A percentile compares a stretch with the other conserved stretches of the same genome.
Evolutionary conservation across 805 yeast genomes (phyloP).

Genomic region (Saccharomyces mikatae): DNA sequence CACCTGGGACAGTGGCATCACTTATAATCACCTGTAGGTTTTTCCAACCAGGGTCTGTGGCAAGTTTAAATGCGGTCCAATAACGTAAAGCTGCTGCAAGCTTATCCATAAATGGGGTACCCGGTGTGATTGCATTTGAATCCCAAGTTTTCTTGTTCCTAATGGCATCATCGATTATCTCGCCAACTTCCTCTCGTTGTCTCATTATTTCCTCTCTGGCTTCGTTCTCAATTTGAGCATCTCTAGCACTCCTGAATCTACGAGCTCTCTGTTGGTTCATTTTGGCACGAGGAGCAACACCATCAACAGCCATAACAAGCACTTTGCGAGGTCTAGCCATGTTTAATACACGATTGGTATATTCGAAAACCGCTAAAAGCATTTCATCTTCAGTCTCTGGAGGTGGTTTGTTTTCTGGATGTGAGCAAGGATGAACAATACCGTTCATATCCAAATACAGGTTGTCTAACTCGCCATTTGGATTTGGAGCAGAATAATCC

Average conservation of each 20-base stretch:
- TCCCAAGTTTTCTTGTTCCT: slow-evolving; percentile 82
- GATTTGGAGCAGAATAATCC: slow-evolving; percentile 67
- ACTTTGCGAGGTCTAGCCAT: slow-evolving; percentile 95
- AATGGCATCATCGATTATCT: slow-evolving; percentile 65
- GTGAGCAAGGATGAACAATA: slow-evolving; percentile 98
- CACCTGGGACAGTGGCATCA: slow-evolving; percentile 97
- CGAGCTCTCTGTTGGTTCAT: slow-evolving; percentile 96
- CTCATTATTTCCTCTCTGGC: slow-evolving; percentile 46
- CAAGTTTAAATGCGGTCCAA: slow-evolving; percentile 86
- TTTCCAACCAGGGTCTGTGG: slow-evolving; percentile 91
- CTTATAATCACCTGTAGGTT: slow-evolving; percentile 80
- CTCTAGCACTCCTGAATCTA: slow-evolving; percentile 86
- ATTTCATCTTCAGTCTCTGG: slow-evolving; percentile 96
- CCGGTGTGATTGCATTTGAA: slow-evolving; percentile 95
- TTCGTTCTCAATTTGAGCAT: slow-evolving; percentile 71
- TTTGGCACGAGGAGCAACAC: slow-evolving; percentile 97
- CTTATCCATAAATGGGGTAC: slow-evolving; percentile 95
- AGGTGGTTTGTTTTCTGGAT: slow-evolving; percentile 92
- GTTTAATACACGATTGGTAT: slow-evolving; percentile 82
- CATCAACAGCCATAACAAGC: slow-evolving; percentile 93
- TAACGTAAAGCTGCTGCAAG: slow-evolving; percentile 75
- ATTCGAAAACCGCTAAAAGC: slow-evolving; percentile 87
- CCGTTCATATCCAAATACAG: slow-evolving; percentile 96
- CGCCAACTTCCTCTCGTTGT: slow-evolving; percentile 38
- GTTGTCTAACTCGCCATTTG: slow-evolving; percentile 93